Base-by-base conservation (phyloP, 331 rosid genomes). In the Phaseolus coccineus region DNA sequence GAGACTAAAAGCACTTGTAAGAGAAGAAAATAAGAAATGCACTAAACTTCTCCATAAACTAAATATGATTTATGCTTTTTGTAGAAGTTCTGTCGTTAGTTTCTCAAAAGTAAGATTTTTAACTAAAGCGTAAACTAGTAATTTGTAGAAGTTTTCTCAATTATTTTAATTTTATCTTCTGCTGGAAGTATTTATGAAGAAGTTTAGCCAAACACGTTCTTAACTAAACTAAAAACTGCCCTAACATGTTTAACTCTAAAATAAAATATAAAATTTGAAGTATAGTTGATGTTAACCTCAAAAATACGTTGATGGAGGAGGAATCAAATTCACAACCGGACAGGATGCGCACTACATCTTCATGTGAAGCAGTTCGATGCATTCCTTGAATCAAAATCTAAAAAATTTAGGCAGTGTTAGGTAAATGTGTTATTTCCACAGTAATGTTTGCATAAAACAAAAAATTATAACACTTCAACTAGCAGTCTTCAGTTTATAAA, bases 331-430 rank as follows among this genome's bases (percentile, higher is more conserved):
- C 87, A 85, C 74, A 86, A 35, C 93, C 94, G 6, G 84, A 81
- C 79, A 96, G 66, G 76, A 86, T 69, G 28, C 94, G 97, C 14
- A 68, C 90, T 40, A 96, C 8, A 2, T 96, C 98, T 22, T 73
- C 87, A 12, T 12, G 46, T 13, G 0, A 0, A 1, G 85, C 81
- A 33, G 2, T 40, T 74, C 79, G 78, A 33, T 93, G 93, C 46
- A 93, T 5, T 63, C 99, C 99, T 84, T 84, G 83, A 58, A 93
- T 86, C 63, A 93, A 77, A 46, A 96, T 90, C 99, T 91, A 78
- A 39, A 70, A 4, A 0, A 31, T 2, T n/a, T 28, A 61, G 39
- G 39, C 72, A 83, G 39, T 33, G 56, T 71, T 48, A 82, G 79
- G 74, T 64, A 71, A 52, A 48, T 65, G 28, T 27, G 52, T 42